Conservation (phyloP, 2,329 filamentous ascomycete species). For the Karstenula rhodostoma region DNA sequence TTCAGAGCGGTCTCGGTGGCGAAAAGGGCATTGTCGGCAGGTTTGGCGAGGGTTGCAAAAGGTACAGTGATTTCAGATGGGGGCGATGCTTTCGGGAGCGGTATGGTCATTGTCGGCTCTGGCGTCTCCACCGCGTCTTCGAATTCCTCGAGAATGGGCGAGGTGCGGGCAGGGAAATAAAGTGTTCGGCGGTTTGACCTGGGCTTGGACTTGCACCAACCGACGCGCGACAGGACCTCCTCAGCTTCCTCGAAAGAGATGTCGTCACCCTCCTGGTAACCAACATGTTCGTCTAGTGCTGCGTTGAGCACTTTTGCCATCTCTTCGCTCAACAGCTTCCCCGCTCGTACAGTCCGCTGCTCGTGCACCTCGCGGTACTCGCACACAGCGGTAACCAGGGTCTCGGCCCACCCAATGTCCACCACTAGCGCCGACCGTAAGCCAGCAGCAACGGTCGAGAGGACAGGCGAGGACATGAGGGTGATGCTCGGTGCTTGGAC, state of each 20-base stretch:
- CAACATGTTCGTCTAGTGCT: conserved; percentile 46
- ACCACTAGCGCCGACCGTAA: conserved; percentile 85
- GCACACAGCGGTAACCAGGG: conserved; percentile 83
- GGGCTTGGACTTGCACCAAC: conserved; percentile 70
- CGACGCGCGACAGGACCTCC: conserved; percentile 76
- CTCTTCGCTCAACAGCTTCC: conserved; percentile 73
- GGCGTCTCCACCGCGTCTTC: conserved; percentile 47
- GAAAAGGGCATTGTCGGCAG: conserved; percentile 80
- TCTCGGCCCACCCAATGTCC: conserved; percentile 93
- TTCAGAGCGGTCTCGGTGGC: conserved; percentile 59
- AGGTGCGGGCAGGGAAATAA: conserved; percentile 46
- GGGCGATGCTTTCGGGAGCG: conserved; percentile 46
- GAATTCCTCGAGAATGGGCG: conserved; percentile 55
- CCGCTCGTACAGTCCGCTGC: conserved; percentile 75
- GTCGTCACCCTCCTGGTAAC: conserved; percentile 29
- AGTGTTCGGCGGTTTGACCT: conserved; percentile 40
- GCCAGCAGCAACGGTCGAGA: conserved; percentile 79
- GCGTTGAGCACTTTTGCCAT: conserved; percentile 71
- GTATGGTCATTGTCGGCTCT: conserved; percentile 44
- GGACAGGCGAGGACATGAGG: conserved; percentile 78
- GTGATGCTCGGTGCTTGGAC: conserved; percentile 84
- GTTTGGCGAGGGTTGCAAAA: conserved; percentile 74
- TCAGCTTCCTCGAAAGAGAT: conserved; percentile 78
- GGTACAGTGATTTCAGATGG: conserved; percentile 68
- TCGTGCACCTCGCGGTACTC: conserved; percentile 85